Evolutionary conservation across 192 early-diverging fungal species (phyloP).

Genomic region (Helicostylum pulchrum): DNA sequence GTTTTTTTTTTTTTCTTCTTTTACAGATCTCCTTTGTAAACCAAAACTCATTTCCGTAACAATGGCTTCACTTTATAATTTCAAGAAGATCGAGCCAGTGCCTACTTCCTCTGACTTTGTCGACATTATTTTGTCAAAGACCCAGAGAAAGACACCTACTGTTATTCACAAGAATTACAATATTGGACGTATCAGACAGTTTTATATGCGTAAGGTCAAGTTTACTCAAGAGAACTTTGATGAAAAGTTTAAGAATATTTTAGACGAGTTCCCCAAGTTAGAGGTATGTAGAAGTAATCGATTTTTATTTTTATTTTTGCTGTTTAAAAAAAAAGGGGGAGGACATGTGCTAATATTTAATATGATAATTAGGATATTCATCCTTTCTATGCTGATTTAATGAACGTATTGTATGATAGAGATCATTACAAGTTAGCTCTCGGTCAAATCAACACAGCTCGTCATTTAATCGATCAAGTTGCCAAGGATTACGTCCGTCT

Average conservation of each 20-base stretch:
- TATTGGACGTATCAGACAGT: constrained; percentile 94
- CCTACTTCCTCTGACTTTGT: constrained; percentile 90
- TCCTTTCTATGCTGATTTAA: constrained; percentile 98
- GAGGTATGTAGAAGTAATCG: constrained; percentile 57
- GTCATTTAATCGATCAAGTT: constrained; percentile 94
- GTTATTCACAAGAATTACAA: constrained; percentile 97
- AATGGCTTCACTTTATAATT: constrained; percentile 83
- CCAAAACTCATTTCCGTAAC: background rate
- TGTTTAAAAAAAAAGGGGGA: background rate
- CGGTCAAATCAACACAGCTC: constrained; percentile 97
- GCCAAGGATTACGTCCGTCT: constrained; percentile 97
- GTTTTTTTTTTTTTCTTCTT: background rate
- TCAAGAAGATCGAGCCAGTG: constrained; percentile 96
- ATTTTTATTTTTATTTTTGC: background rate
- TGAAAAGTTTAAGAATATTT: constrained; percentile 90
- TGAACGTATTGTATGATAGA: constrained; percentile 99
- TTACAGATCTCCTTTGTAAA: constrained; percentile 1
- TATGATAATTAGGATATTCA: constrained; percentile 84
- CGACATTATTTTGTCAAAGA: constrained; percentile 97
- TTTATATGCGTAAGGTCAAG: constrained; percentile 99
- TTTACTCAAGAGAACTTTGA: constrained; percentile 97
- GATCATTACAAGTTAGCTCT: constrained; percentile 99
- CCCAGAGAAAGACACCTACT: constrained; percentile 95
- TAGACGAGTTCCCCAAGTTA: constrained; percentile 96
- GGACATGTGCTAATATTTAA: constrained; percentile 1